Conservation (phyloP, 306 rosid genomes). For the Luffa aegyptiaca region DNA sequence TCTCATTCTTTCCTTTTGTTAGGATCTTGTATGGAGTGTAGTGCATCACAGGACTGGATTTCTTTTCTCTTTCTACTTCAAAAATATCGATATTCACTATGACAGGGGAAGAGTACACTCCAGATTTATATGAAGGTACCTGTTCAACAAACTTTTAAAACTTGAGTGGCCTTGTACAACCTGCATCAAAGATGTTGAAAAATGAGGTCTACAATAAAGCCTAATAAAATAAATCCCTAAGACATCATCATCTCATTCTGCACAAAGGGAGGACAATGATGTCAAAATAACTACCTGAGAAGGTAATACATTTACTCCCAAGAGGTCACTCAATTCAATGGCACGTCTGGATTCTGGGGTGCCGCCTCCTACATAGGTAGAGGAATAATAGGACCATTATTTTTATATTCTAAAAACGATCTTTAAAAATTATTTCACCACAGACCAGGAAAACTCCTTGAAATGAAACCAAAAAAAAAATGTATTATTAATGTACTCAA, state of each 20-base stretch:
- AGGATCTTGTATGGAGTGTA: too few relatives aligned
- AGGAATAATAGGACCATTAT: not conserved
- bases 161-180: conserved; percentile 88
- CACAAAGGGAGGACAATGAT: not conserved
- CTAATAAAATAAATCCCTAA: not conserved
- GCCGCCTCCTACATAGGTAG: conserved; percentile 56
- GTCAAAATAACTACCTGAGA: conserved; percentile 42
- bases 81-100: not conserved
- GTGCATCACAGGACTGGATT: not conserved
- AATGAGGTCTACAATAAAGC: not conserved
- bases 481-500: too few relatives aligned
- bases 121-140: conserved; percentile 32
- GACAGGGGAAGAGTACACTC: not conserved
- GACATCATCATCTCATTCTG: not conserved
- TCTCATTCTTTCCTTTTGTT: not conserved
- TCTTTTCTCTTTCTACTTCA: not conserved
- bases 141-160: conserved; percentile 54
- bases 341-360: conserved; percentile 76
- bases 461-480: too few relatives aligned
- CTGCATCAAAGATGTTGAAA: conserved; percentile 26
- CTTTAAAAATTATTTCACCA: not conserved
- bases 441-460: too few relatives aligned
- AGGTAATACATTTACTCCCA: conserved; percentile 55
- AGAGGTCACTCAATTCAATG: conserved; percentile 46
- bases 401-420: not conserved